A percentile compares a stretch with the other conserved stretches of the same genome.
phyloP scores from a whole-genome alignment of 2,329 filamentous ascomycete species.

The Achaetomium macrosporum region DNA sequence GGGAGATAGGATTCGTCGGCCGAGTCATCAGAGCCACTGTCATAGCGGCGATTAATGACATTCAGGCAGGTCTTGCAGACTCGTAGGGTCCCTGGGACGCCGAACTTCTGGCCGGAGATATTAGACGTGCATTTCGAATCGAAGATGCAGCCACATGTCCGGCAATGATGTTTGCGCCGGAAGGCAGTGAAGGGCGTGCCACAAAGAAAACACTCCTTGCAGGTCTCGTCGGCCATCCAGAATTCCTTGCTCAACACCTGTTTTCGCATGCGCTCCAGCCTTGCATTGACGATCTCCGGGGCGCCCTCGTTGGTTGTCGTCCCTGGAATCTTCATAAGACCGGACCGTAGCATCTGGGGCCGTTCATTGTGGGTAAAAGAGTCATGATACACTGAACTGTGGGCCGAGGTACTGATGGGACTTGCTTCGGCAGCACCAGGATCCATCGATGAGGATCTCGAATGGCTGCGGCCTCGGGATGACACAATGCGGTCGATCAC shows the following conservation, averaged over 20 bases:
- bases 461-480: constrained; percentile 40
- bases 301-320: constrained; percentile 52
- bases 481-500: constrained; percentile 52
- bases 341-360: constrained; percentile 40
- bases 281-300: constrained; percentile 53
- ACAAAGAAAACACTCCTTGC: constrained; percentile 93
- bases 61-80: constrained; percentile 90
- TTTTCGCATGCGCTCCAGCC: constrained; percentile 68
- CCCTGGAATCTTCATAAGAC: constrained; percentile 48
- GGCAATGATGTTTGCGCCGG: constrained; percentile 91
- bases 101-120: constrained; percentile 83
- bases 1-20: constrained; percentile 68
- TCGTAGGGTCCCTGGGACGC: constrained; percentile 73
- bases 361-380: constrained; percentile 46
- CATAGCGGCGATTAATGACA: constrained; percentile 84
- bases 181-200: constrained; percentile 89
- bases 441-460: constrained; percentile 55
- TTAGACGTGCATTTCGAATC: constrained; percentile 92
- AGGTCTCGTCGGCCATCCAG: constrained; percentile 99
- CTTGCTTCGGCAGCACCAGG: constrained; percentile 52
- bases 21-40: constrained; percentile 82
- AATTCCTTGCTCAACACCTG: constrained; percentile 92
- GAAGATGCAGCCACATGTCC: constrained; percentile 96
- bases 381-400: constrained; percentile 52
- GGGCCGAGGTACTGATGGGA: constrained; percentile 52